These are phyloP conservation scores for Luffa aegyptiaca DNA, from an alignment of 306 rosid species.

Conservation along the genomic window DNA sequence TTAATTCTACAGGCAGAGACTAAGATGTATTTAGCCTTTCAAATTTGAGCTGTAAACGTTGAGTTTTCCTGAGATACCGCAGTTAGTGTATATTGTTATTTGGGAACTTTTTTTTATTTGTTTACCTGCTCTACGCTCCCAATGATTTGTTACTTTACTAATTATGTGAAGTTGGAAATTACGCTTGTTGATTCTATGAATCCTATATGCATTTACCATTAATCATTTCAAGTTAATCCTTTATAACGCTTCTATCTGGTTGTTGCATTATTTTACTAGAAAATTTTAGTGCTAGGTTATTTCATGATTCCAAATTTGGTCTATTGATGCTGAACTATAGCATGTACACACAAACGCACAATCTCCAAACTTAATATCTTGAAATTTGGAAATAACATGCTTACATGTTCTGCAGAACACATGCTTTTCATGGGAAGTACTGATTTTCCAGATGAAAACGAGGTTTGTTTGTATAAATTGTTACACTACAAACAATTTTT, in stretches of 20 bases:
- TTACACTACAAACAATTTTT: neutral
- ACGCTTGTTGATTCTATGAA: neutral
- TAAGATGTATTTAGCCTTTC: neutral
- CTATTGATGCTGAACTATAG: neutral
- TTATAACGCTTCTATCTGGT: neutral
- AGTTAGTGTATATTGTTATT: neutral
- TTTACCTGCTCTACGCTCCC: neutral
- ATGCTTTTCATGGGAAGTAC: slow-evolving; percentile 99
- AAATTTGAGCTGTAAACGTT: neutral
- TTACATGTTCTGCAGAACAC: slow-evolving; percentile 59
- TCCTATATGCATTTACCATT: neutral
- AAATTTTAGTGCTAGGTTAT: neutral
- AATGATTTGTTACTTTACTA: neutral
- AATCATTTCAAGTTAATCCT: neutral
- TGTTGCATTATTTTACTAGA: neutral
- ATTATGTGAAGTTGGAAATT: neutral
- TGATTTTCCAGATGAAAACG: slow-evolving; percentile 91
- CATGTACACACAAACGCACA: neutral
- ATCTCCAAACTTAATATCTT: neutral
- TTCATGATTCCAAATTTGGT: neutral
- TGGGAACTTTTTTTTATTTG: neutral
- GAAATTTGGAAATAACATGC: neutral
- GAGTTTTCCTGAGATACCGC: neutral
- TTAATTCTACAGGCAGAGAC: neutral
- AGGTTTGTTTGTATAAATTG: slow-evolving; percentile 45